phyloP scores from a whole-genome alignment of 257 asterid genomes.

The Lycium barbarum region DNA sequence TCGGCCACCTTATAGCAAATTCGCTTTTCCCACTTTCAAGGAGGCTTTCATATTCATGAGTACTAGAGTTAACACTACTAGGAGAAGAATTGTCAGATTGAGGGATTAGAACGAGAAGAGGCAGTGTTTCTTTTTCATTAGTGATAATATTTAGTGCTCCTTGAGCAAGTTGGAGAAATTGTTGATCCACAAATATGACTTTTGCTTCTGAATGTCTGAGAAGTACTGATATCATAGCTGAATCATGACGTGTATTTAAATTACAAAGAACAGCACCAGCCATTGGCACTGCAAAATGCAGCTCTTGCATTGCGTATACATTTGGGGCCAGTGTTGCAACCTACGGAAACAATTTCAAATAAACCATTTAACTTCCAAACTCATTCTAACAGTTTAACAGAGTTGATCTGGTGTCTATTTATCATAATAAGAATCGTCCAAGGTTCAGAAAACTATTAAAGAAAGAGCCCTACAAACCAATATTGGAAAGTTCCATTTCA shows the following conservation, averaged over 20 bases:
- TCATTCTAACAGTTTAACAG: not conserved
- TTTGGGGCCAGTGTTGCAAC: slow-evolving; percentile 52
- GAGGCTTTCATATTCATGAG: slow-evolving; percentile 41
- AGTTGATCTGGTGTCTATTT: not conserved
- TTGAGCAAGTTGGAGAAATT: slow-evolving; percentile 38
- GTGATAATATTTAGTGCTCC: slow-evolving; percentile 39
- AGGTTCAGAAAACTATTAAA: not conserved
- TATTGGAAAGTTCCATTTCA: too few relatives aligned
- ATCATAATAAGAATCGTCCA: not conserved
- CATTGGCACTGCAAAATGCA: slow-evolving; percentile 57
- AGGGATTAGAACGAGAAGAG: slow-evolving; percentile 37
- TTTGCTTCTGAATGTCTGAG: slow-evolving; percentile 50
- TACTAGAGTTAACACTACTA: not conserved
- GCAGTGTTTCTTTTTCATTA: slow-evolving; percentile 28
- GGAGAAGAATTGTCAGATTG: slow-evolving; percentile 31
- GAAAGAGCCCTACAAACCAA: not conserved
- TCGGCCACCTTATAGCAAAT: slow-evolving; percentile 42
- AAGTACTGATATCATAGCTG: slow-evolving; percentile 43
- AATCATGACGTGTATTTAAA: slow-evolving; percentile 46
- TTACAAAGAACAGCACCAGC: slow-evolving; percentile 51
- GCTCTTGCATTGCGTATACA: slow-evolving; percentile 52
- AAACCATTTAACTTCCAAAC: not conserved
- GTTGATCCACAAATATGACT: slow-evolving; percentile 46
- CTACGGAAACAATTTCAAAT: slow-evolving; percentile 24
- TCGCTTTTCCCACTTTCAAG: slow-evolving; percentile 33